Base-by-base conservation (phyloP, 306 rosid species). In the Cyamopsis tetragonoloba region DNA sequence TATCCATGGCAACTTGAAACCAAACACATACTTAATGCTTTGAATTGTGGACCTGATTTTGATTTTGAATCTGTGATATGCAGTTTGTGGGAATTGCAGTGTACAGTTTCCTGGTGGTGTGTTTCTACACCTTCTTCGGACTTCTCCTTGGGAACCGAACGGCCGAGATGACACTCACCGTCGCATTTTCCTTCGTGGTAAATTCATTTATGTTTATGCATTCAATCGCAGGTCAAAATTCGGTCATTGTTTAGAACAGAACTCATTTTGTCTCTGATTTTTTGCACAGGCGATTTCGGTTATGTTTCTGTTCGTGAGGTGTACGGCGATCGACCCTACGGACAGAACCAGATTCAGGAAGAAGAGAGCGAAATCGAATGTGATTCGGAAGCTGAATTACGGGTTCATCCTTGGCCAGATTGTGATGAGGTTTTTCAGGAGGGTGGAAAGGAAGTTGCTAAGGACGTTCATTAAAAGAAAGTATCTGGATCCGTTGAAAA, bases 311-410 rank as follows among this genome's bases (percentile, higher is more conserved):
- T 90, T 86, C 68, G 56, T 84, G 65, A 80, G 99, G 78, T 93
- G 99, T 76, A 85, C 96, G 0, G 97, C 95, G 6, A 90, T 86
- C 17, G 91, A 93, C 41, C 99, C 97, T 42, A 83, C 96, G 6
- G 99, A 93, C 72, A 83, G 63, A 80, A 86, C 96, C 13, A 58
- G 95, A 39, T 27, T 68, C 43, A 81, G 66, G 85, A 89, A 75
- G 75, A 87, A 74, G 72, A 86, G 39, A 58, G 14, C 31, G 4
- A 83, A 76, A 47, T 47, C 59, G 4, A 76, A 56, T 46, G 80
- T 68, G 6, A 42, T 59, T 64, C 68, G 58, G 1, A 79, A 84
- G 77, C 80, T 89, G 14, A 86, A 88, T 23, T 78, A 81, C 39
- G 82, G 96, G 17, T 88, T 81, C 47, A 47, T 93, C 20, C 1